phyloP scores from a whole-genome alignment of 2,329 filamentous ascomycete species.

The Coniochaeta sp. region DNA sequence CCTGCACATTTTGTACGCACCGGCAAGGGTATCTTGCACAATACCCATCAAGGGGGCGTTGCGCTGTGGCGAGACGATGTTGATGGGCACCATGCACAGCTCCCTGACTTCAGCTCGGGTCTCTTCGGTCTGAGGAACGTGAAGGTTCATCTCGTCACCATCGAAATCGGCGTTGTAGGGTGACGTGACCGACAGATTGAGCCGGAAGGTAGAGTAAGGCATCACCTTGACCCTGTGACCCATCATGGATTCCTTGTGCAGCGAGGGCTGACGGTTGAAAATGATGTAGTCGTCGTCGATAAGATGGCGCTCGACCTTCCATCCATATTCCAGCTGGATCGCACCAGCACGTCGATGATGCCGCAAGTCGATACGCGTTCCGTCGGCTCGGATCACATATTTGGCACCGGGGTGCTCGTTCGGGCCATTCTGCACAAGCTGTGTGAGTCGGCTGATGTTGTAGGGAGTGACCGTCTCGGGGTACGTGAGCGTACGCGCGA shows the following conservation, averaged over 20 bases:
- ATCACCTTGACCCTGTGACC: constrained; percentile 95
- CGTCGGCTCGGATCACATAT: constrained; percentile 90
- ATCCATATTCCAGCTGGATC: constrained; percentile 86
- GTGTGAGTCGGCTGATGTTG: constrained; percentile 89
- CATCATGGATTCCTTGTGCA: constrained; percentile 99
- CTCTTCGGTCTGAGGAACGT: constrained; percentile 97
- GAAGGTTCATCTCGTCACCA: constrained; percentile 99
- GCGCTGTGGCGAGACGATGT: constrained; percentile 96
- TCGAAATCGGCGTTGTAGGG: constrained; percentile 99
- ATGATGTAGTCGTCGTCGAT: constrained; percentile 96
- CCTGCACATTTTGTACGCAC: constrained; percentile 93
- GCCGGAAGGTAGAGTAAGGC: constrained; percentile 97
- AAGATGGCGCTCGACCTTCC: constrained; percentile 97
- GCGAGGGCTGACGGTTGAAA: constrained; percentile 97
- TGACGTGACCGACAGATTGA: constrained; percentile 95
- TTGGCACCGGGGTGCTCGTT: constrained; percentile 94
- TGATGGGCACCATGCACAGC: constrained; percentile 94
- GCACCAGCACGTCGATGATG: constrained; percentile 85
- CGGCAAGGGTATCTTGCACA: constrained; percentile 93
- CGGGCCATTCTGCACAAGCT: constrained; percentile 86
- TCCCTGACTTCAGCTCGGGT: constrained; percentile 91
- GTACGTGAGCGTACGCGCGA: constrained; percentile 88
- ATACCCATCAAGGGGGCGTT: constrained; percentile 99
- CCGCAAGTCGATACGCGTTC: constrained; percentile 88
- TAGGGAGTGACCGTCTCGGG: constrained; percentile 96